Percentiles rank a stretch among this genome's conserved stretches.
phyloP scores from a whole-genome alignment of 306 rosid genomes.

The Casuarina glauca region DNA sequence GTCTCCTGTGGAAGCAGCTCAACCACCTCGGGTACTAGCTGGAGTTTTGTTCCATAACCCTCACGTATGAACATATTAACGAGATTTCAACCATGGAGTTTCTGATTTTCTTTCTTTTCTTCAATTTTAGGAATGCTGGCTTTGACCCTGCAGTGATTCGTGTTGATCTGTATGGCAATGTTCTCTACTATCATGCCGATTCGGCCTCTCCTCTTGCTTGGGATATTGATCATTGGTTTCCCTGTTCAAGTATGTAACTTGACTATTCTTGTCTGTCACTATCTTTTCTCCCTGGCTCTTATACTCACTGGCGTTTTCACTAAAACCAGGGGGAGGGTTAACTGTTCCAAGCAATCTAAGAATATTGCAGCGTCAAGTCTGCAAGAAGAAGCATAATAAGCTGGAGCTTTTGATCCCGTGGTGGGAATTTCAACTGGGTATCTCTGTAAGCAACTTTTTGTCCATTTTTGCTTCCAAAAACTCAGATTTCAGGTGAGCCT shows the following conservation, averaged over 20 bases:
- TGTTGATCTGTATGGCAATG: slow-evolving; percentile 85
- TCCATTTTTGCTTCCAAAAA: slow-evolving; percentile 89
- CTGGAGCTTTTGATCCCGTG: slow-evolving; percentile 91
- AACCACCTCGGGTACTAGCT: slow-evolving; percentile 78
- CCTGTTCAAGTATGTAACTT: slow-evolving; percentile 67
- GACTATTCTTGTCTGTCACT: slow-evolving; percentile 6
- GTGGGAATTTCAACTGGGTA: slow-evolving; percentile 97
- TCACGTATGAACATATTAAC: not conserved
- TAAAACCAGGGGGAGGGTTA: slow-evolving; percentile 84
- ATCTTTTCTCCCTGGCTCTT: slow-evolving; percentile 3
- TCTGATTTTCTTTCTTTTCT: slow-evolving; percentile 6
- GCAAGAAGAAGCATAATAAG: slow-evolving; percentile 74
- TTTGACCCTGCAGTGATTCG: slow-evolving; percentile 92
- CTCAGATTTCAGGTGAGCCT: slow-evolving; percentile 75
- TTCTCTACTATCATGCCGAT: slow-evolving; percentile 87
- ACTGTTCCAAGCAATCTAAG: slow-evolving; percentile 90
- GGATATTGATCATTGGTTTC: slow-evolving; percentile 99
- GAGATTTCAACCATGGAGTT: not conserved
- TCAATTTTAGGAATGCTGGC: slow-evolving; percentile 80
- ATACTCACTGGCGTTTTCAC: slow-evolving; percentile 17
- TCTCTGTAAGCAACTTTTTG: slow-evolving; percentile 87
- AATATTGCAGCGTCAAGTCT: slow-evolving; percentile 79
- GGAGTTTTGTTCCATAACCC: slow-evolving; percentile 14
- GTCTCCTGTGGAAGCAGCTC: slow-evolving; percentile 93
- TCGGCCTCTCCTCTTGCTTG: slow-evolving; percentile 96